Conservation (phyloP, 208 protist species). For the Trypanosomatidae sp. region DNA sequence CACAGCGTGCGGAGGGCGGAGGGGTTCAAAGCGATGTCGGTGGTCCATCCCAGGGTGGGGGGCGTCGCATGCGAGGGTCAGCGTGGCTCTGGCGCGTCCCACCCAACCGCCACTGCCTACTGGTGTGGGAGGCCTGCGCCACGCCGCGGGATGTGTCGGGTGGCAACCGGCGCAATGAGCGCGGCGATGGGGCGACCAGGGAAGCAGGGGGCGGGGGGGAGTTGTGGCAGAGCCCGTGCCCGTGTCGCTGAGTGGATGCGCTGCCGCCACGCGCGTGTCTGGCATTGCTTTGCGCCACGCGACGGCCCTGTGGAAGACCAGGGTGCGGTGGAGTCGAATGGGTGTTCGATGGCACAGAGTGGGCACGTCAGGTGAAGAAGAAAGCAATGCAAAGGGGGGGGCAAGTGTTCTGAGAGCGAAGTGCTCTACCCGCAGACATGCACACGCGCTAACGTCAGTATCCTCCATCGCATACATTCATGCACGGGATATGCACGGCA, state of each 20-base stretch:
- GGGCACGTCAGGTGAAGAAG: background rate
- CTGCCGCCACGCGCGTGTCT: background rate
- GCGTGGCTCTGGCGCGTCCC: background rate
- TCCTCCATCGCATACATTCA: background rate
- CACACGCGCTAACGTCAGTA: background rate
- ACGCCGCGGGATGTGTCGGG: no score
- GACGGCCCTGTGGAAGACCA: background rate
- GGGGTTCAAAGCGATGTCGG: background rate
- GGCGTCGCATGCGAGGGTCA: background rate
- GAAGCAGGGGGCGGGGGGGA: background rate
- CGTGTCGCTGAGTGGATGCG: background rate
- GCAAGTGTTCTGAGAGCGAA: background rate
- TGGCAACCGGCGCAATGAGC: background rate
- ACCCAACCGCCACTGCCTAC: background rate
- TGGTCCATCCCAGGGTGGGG: no score
- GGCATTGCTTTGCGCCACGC: background rate
- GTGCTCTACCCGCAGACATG: background rate
- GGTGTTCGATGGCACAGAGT: background rate
- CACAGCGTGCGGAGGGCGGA: background rate
- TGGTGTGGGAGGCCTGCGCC: background rate
- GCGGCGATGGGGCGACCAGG: no score
- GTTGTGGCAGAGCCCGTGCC: background rate
- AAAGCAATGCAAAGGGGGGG: background rate
- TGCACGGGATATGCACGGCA: background rate
- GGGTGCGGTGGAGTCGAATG: background rate